Evolutionary conservation across 2,329 filamentous ascomycete genomes (phyloP).

Genomic region (Cytospora paraplurivora): DNA sequence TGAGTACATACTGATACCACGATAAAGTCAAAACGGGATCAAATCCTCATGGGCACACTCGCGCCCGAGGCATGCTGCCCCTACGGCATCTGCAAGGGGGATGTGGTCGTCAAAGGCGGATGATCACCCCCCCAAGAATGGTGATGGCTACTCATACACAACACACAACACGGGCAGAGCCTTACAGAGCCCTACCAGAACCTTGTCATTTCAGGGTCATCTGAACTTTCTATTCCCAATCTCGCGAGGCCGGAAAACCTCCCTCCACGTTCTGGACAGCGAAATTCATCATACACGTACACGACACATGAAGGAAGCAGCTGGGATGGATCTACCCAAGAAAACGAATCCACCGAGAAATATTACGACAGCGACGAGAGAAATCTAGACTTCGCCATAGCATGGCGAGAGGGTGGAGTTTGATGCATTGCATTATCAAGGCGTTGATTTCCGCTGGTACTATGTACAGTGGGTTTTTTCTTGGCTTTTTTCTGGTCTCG

Average conservation of each 20-base stretch:
- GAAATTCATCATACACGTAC: neutral
- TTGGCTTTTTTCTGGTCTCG: slow-evolving; percentile 3
- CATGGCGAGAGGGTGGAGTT: slow-evolving; percentile 5
- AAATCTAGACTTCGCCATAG: slow-evolving; percentile 15
- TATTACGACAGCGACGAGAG: slow-evolving; percentile 7
- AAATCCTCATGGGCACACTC: slow-evolving; percentile 25
- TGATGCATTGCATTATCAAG: slow-evolving; percentile 18
- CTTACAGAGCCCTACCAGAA: neutral
- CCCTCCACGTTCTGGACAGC: neutral
- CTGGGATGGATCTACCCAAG: neutral
- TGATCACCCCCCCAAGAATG: neutral
- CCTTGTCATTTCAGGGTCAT: neutral
- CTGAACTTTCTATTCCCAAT: neutral
- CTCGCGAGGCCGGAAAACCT: slow-evolving; percentile 3
- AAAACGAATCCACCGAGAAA: slow-evolving; percentile 11
- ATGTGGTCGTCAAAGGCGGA: slow-evolving; percentile 28
- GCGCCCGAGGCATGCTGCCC: slow-evolving; percentile 27
- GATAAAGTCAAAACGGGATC: slow-evolving; percentile 23
- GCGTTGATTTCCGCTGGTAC: slow-evolving; percentile 3
- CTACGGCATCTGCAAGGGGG: slow-evolving; percentile 29
- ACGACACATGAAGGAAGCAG: neutral
- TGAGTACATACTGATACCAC: neutral
- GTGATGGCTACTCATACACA: neutral
- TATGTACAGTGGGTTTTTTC: slow-evolving; percentile 11
- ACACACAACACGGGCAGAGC: neutral